phyloP scores from a whole-genome alignment of 2,329 filamentous ascomycete species.

The Sclerotinia subarctica region DNA sequence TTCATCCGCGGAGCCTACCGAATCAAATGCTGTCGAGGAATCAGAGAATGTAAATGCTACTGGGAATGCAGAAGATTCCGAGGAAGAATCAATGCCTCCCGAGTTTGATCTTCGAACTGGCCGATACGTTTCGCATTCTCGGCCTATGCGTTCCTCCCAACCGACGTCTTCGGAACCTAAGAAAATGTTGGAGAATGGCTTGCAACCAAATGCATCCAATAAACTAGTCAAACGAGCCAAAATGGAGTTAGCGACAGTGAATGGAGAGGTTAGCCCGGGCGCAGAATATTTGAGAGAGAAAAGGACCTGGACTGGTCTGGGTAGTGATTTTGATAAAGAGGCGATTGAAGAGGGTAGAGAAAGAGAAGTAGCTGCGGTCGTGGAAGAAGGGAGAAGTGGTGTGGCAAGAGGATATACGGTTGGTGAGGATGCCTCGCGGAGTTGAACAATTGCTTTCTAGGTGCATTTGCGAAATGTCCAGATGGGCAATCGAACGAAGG shows the following conservation, averaged over 20 bases:
- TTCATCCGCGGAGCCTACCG: constrained; percentile 38
- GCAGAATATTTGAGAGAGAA: constrained; percentile 81
- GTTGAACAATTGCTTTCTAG: constrained; percentile 19
- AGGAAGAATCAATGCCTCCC: constrained; percentile 74
- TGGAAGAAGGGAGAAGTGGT: constrained; percentile 84
- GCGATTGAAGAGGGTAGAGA: constrained; percentile 48
- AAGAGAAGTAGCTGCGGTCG: constrained; percentile 51
- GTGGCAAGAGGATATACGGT: constrained; percentile 86
- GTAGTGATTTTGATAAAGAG: constrained; percentile 75
- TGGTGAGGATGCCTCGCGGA: constrained; percentile 50
- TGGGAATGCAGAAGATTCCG: constrained; percentile 41
- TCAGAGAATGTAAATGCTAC: constrained; percentile 19
- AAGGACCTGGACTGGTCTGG: constrained; percentile 87
- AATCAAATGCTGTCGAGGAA: constrained; percentile 32
- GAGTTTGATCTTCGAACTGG: constrained; percentile 92
- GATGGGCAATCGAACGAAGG: neutral
- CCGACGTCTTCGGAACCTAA: constrained; percentile 7
- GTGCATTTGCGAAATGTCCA: neutral
- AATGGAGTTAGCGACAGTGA: constrained; percentile 75
- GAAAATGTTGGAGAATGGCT: constrained; percentile 32
- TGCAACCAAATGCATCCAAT: constrained; percentile 38
- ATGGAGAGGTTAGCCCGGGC: constrained; percentile 83
- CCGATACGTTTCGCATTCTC: constrained; percentile 72
- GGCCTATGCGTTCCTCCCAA: constrained; percentile 58
- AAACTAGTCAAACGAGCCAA: constrained; percentile 62